A percentile compares a stretch with the other conserved stretches of the same genome.
Evolutionary conservation across 108 stramenopile genomes (phyloP).

Genomic region (Conticribra guillardii): DNA sequence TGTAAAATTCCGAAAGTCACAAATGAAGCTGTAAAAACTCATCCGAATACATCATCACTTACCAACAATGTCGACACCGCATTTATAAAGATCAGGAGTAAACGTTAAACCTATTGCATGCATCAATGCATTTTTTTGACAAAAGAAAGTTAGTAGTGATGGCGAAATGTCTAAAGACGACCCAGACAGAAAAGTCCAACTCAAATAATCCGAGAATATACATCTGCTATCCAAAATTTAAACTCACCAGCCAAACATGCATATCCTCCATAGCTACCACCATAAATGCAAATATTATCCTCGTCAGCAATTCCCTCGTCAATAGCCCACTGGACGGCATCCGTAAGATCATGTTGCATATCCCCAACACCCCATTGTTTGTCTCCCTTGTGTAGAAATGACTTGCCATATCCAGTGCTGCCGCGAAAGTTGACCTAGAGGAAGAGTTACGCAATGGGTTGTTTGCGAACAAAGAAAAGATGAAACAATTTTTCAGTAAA

Average conservation of each 20-base stretch:
- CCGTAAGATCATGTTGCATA: slow-evolving; percentile 73
- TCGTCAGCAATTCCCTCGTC: slow-evolving; percentile 62
- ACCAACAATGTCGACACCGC: slow-evolving; percentile 73
- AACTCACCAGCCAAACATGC: slow-evolving; percentile 59
- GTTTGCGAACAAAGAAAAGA: no score
- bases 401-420: slow-evolving; percentile 68
- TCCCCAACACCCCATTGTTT: slow-evolving; percentile 68
- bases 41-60: no score
- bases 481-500: no score
- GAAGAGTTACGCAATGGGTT: no score
- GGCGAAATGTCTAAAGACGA: no score
- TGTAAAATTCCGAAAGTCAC: background rate
- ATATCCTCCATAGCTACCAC: slow-evolving; percentile 72
- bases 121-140: no score
- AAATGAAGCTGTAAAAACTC: no score
- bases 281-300: slow-evolving; percentile 64
- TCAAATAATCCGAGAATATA: no score
- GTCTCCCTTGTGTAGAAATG: slow-evolving; percentile 66
- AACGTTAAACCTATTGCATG: slow-evolving; percentile 54
- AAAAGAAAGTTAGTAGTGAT: no score
- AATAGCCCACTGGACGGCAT: slow-evolving; percentile 62
- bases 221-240: no score
- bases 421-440: slow-evolving; percentile 69
- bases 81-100: slow-evolving; percentile 67
- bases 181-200: no score